phyloP scores from a whole-genome alignment of 495 filamentous ascomycete species.

The Xylaria nigripes region DNA sequence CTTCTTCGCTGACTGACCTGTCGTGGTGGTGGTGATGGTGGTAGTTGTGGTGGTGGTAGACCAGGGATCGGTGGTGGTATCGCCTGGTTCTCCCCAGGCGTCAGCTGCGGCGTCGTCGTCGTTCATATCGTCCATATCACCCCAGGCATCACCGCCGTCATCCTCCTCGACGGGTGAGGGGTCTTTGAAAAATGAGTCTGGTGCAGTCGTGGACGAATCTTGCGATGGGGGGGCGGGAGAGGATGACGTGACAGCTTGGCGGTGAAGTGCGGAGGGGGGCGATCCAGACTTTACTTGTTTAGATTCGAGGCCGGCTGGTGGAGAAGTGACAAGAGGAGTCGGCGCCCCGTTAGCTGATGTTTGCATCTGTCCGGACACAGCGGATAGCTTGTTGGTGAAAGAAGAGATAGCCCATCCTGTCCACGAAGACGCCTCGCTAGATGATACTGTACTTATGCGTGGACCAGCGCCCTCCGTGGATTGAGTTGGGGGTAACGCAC shows the following conservation, averaged over 20 bases:
- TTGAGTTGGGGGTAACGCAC: constrained; percentile 45
- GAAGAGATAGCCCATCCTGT: constrained; percentile 97
- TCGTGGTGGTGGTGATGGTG: constrained; percentile 13
- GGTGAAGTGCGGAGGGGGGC: constrained; percentile 46
- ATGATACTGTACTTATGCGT: constrained; percentile 67
- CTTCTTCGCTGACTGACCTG: constrained; percentile 8
- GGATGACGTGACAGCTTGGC: constrained; percentile 45
- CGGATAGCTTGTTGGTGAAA: constrained; percentile 88
- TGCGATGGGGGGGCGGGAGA: constrained; percentile 34
- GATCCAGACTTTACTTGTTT: constrained; percentile 28
- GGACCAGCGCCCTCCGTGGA: constrained; percentile 43
- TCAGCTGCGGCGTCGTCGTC: constrained; percentile 48
- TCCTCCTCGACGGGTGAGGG: constrained; percentile 43
- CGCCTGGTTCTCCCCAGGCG: constrained; percentile 37
- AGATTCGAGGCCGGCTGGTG: constrained; percentile 14
- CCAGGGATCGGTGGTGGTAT: constrained; percentile 28
- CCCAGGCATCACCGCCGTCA: constrained; percentile 60
- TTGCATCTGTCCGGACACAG: constrained; percentile 79
- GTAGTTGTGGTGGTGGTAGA: constrained; percentile 19
- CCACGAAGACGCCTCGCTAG: constrained; percentile 57
- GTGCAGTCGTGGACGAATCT: constrained; percentile 35
- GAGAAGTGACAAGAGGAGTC: constrained; percentile 3
- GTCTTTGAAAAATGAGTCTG: constrained; percentile 38
- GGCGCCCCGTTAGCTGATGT: constrained; percentile 17
- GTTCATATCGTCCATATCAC: constrained; percentile 55